These are phyloP conservation scores for Rosa chinensis DNA, from an alignment of 306 rosid genomes.

Conservation along the genomic window DNA sequence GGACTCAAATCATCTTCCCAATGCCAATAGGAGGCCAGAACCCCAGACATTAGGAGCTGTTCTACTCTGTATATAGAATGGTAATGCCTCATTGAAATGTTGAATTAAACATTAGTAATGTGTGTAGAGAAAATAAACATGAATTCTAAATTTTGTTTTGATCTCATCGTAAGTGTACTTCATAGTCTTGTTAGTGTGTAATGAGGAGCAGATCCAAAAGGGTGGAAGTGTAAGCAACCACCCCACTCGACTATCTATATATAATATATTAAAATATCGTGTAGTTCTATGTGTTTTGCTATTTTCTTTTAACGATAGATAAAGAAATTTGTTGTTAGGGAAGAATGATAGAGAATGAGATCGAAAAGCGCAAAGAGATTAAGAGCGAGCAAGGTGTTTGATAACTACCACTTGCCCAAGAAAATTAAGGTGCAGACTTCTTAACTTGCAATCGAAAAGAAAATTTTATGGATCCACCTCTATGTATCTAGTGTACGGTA, in stretches of 20 bases:
- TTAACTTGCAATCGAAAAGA: no score
- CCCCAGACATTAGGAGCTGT: conserved; percentile 28
- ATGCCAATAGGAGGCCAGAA: conserved; percentile 19
- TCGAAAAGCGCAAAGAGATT: no score
- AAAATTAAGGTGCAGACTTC: no score
- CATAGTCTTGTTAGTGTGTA: conserved; percentile 4
- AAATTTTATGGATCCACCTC: no score
- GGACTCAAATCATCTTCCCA: conserved; percentile 17
- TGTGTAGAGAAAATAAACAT: conserved; percentile 46
- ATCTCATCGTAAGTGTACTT: conserved; percentile 10
- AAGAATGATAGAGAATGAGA: no score
- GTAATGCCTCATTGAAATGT: conserved; percentile 34
- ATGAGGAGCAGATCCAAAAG: conserved; percentile 7
- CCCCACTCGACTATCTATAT: not conserved
- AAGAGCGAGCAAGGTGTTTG: not conserved
- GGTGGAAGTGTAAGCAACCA: conserved; percentile 3
- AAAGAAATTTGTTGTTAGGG: no score
- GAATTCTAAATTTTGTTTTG: conserved; percentile 38
- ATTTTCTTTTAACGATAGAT: not conserved
- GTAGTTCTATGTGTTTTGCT: not conserved
- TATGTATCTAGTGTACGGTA: no score
- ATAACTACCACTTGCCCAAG: no score
- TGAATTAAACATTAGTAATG: conserved; percentile 25
- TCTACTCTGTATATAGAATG: conserved; percentile 48
- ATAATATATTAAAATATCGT: not conserved